These are phyloP conservation scores for Saitozyma sp. DNA, from an alignment of 768 basidiomycete genomes.

Conservation along the genomic window DNA sequence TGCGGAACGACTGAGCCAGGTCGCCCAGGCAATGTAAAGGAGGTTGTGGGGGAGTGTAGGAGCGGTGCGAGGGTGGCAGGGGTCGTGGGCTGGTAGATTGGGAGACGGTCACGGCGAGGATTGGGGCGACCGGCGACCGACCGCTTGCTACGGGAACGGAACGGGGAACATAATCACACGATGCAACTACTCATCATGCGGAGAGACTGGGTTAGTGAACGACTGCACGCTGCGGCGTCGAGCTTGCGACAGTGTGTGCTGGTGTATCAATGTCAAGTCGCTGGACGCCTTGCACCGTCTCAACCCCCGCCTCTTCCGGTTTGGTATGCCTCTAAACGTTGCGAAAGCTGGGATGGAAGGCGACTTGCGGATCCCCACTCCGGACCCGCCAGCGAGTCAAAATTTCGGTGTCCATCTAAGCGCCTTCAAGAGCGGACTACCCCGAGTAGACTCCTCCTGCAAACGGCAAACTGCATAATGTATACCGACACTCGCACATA, in stretches of 20 bases:
- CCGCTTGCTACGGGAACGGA: not conserved
- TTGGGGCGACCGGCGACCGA: not conserved
- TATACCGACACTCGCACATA: not conserved
- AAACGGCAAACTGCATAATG: not conserved
- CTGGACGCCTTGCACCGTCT: too few species aligned
- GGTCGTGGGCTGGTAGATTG: not conserved
- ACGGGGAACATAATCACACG: not conserved
- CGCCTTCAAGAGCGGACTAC: not conserved
- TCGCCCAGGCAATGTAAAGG: conserved; percentile 45
- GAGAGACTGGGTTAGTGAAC: not conserved
- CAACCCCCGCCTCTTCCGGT: too few species aligned
- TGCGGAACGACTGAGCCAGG: conserved; percentile 57
- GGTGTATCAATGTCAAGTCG: too few species aligned
- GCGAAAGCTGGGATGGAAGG: too few species aligned
- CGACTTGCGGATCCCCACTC: too few species aligned
- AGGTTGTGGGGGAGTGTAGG: not conserved
- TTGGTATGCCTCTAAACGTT: too few species aligned
- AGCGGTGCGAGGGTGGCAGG: not conserved
- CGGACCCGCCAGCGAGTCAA: too few species aligned
- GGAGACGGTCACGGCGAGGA: not conserved
- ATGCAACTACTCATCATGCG: conserved; percentile 5
- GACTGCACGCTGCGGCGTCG: too few species aligned
- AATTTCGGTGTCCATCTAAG: not conserved
- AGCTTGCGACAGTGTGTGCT: too few species aligned
- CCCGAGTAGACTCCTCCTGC: not conserved